A percentile compares a stretch with the other conserved stretches of the same genome.
phyloP scores from a whole-genome alignment of 108 stramenopile species.

The Hondaea fermentalgiana region DNA sequence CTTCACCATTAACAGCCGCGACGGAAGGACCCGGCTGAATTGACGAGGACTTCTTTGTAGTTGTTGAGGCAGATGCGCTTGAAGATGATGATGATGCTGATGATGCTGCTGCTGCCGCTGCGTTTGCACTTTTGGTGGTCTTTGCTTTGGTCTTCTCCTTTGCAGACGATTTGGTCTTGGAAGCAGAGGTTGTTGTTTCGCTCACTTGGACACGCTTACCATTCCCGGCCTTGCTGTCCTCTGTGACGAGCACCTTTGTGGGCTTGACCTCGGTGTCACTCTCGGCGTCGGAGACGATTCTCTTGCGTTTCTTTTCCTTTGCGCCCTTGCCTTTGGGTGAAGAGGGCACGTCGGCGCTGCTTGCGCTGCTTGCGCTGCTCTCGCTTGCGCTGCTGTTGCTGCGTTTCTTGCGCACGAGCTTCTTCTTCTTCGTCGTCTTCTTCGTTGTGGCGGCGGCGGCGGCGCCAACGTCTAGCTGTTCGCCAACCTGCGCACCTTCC shows the following conservation, averaged over 20 bases:
- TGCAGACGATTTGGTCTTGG: background rate
- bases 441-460: background rate
- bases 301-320: background rate
- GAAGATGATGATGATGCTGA: too few species aligned
- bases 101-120: background rate
- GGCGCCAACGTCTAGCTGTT: too few species aligned
- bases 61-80: too few species aligned
- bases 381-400: background rate
- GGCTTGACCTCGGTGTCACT: background rate
- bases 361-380: too few species aligned
- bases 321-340: background rate
- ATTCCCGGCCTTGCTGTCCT: background rate
- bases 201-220: background rate
- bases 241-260: background rate
- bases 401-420: background rate
- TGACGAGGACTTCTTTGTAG: too few species aligned
- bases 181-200: background rate
- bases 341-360: too few species aligned
- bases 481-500: background rate
- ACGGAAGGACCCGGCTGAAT: too few species aligned
- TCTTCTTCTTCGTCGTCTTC: background rate
- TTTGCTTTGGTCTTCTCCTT: background rate
- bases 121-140: background rate
- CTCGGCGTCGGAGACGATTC: background rate
- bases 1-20: background rate